Conservation (phyloP, 441 rosid species). For the Croton setiger region DNA sequence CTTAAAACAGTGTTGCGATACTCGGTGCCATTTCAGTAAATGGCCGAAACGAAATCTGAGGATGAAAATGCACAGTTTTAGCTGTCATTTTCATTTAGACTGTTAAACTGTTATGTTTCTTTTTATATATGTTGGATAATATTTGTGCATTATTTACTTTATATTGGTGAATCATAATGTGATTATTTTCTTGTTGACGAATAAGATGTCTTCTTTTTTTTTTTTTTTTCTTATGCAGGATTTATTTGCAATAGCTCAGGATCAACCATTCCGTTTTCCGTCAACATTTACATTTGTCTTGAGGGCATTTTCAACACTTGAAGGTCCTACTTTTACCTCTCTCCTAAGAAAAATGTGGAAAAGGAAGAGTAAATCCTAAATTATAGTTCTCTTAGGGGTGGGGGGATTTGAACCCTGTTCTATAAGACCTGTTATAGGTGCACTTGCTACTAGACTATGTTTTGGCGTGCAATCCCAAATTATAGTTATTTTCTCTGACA, state of each 20-base stretch:
- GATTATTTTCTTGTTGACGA: not conserved
- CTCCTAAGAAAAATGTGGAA: not conserved
- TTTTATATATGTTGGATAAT: not conserved
- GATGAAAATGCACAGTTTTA: not conserved
- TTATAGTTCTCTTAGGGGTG: not conserved
- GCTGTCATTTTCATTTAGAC: not conserved
- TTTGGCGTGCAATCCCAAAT: too few relatives aligned
- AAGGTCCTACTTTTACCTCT: conserved; percentile 44
- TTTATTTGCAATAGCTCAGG: conserved; percentile 88
- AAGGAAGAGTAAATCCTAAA: not conserved
- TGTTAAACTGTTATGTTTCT: not conserved
- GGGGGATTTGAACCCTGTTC: too few relatives aligned
- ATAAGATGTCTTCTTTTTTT: not conserved
- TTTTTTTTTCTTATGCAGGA: conserved; percentile 47
- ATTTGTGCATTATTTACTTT: not conserved
- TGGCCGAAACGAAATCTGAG: not conserved
- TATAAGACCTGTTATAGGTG: too few relatives aligned
- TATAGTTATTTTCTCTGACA: too few relatives aligned
- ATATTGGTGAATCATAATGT: not conserved
- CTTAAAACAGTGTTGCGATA: not conserved
- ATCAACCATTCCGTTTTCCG: conserved; percentile 93
- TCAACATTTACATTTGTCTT: conserved; percentile 84
- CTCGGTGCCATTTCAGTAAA: not conserved
- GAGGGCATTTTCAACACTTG: conserved; percentile 91
- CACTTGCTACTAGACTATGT: too few relatives aligned